Conservation (phyloP, 1,139 yeast genomes). For the Suhomyces coccinellae region DNA sequence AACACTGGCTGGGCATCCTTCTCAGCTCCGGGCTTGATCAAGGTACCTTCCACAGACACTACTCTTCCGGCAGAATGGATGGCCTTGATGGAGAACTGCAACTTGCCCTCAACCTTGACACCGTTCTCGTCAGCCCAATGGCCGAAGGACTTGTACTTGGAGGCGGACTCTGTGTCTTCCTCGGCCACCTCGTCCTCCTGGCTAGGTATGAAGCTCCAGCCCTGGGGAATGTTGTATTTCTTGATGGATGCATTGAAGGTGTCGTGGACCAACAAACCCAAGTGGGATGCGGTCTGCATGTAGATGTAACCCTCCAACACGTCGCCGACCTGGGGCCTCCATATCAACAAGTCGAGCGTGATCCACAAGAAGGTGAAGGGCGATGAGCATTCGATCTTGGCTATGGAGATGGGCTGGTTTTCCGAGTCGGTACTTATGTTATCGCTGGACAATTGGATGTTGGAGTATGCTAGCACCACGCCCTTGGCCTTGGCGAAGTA, state of each 20-base stretch:
- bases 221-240: constrained; percentile 75
- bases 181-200: constrained; percentile 59
- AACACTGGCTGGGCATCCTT: constrained; percentile 55
- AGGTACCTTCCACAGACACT: constrained; percentile 82
- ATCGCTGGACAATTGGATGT: constrained; percentile 46
- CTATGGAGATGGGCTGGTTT: constrained; percentile 38
- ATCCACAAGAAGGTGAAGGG: constrained; percentile 92
- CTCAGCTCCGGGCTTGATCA: constrained; percentile 62
- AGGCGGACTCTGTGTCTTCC: constrained; percentile 9
- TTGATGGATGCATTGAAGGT: constrained; percentile 93
- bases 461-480: constrained; percentile 76
- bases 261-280: constrained; percentile 87
- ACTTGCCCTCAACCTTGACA: constrained; percentile 74
- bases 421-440: constrained; percentile 35
- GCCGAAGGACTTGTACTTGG: constrained; percentile 61
- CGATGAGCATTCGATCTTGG: constrained; percentile 73
- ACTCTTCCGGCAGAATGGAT: constrained; percentile 79
- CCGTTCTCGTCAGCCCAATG: constrained; percentile 82
- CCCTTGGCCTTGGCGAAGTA: constrained; percentile 75
- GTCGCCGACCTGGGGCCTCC: constrained; percentile 90
- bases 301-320: constrained; percentile 80
- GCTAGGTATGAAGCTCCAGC: constrained; percentile 80
- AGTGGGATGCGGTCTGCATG: constrained; percentile 93
- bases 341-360: constrained; percentile 75
- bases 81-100: constrained; percentile 69